Percentiles rank a stretch among this genome's conserved stretches.
These are phyloP conservation scores for Zasmidium angulare DNA, from an alignment of 2,329 filamentous ascomycete genomes.

Conservation along the genomic window DNA sequence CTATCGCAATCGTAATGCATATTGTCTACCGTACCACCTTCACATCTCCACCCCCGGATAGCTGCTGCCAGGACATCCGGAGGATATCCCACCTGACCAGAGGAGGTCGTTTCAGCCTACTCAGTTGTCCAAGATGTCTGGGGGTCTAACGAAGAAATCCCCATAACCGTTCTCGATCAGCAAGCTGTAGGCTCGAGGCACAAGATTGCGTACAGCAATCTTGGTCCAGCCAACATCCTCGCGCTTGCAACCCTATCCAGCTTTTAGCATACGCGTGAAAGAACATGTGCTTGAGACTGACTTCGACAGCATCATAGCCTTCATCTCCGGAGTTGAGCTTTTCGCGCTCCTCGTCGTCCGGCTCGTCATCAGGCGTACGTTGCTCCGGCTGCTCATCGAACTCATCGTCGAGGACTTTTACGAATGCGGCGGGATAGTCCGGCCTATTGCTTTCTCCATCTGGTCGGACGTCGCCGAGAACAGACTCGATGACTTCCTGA, in stretches of 20 bases:
- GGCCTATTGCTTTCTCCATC: background rate
- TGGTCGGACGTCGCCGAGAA: background rate
- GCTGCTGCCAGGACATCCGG: too few species aligned
- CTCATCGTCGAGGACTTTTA: background rate
- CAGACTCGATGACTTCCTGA: constrained; percentile 13
- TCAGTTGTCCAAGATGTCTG: background rate
- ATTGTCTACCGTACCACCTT: too few species aligned
- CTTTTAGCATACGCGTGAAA: background rate
- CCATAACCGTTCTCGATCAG: background rate
- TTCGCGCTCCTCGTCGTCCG: background rate
- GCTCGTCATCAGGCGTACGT: background rate
- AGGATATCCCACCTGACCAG: too few species aligned
- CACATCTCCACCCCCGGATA: too few species aligned
- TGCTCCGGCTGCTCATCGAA: constrained; percentile 1
- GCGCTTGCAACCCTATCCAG: background rate
- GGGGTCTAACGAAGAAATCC: background rate
- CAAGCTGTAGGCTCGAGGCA: background rate
- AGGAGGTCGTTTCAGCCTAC: too few species aligned
- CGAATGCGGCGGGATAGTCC: background rate
- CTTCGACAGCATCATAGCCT: background rate
- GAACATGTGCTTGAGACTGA: background rate
- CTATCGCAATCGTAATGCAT: too few species aligned
- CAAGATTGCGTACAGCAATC: background rate
- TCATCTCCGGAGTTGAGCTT: background rate
- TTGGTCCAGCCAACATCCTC: constrained; percentile 10